Conservation (phyloP, 2,329 filamentous ascomycete species). For the Fonsecaea pedrosoi region DNA sequence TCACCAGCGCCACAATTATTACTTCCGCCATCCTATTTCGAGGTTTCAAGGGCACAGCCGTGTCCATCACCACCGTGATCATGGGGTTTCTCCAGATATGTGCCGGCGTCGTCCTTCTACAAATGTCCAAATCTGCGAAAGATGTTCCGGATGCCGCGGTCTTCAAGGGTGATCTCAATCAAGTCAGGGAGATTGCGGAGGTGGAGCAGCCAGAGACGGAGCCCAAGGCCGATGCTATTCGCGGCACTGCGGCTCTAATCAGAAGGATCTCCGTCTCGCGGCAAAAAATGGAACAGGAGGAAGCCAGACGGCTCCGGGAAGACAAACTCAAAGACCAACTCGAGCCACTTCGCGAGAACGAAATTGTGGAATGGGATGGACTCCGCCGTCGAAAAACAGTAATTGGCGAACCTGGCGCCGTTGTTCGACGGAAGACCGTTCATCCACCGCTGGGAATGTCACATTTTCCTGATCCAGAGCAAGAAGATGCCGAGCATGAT, state of each 20-base stretch:
- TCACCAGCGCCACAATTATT: constrained; percentile 93
- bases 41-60: constrained; percentile 86
- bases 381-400: constrained; percentile 74
- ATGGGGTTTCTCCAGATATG: constrained; percentile 95
- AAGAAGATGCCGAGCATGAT: constrained; percentile 29
- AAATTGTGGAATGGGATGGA: constrained; percentile 89
- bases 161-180: constrained; percentile 90
- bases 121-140: constrained; percentile 97
- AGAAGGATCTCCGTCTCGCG: constrained; percentile 78
- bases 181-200: constrained; percentile 92
- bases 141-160: constrained; percentile 93
- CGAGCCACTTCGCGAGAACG: constrained; percentile 77
- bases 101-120: constrained; percentile 85
- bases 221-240: constrained; percentile 94
- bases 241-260: constrained; percentile 86
- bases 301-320: constrained; percentile 77
- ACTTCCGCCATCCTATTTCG: constrained; percentile 91
- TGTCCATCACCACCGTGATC: constrained; percentile 84
- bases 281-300: constrained; percentile 78
- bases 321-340: constrained; percentile 76
- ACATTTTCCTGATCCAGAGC: constrained; percentile 68
- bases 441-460: constrained; percentile 90
- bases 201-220: constrained; percentile 96
- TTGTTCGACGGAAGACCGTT: constrained; percentile 54
- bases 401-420: constrained; percentile 54